Conservation (phyloP, 495 filamentous ascomycete genomes). For the Penicillium tannophilum region DNA sequence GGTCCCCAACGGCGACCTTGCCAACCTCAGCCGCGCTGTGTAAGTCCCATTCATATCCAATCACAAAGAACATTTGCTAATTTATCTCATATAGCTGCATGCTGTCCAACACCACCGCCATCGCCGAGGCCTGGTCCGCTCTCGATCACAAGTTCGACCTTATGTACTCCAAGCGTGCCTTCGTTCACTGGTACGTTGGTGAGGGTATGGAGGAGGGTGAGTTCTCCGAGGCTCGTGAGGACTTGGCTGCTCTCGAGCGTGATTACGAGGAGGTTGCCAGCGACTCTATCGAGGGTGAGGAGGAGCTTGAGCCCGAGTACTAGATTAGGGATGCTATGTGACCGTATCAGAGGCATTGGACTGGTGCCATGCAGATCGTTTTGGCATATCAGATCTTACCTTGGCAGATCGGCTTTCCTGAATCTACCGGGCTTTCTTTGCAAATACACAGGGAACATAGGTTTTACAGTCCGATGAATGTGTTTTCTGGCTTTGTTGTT, state of each 20-base stretch:
- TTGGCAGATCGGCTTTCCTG: constrained; percentile 28
- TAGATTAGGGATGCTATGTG: constrained; percentile 53
- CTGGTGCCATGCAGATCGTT: constrained; percentile 27
- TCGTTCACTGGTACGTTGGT: constrained; percentile 99
- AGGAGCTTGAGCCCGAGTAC: constrained; percentile 92
- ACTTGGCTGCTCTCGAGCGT: constrained; percentile 94
- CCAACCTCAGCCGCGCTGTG: constrained; percentile 97
- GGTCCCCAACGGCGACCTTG: constrained; percentile 95
- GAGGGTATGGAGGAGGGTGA: constrained; percentile 99
- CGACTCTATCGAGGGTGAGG: constrained; percentile 82
- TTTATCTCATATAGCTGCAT: constrained; percentile 70
- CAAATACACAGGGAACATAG: constrained; percentile 48
- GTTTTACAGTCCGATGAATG: constrained; percentile 42
- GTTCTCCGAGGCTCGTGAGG: constrained; percentile 98
- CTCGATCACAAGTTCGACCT: constrained; percentile 99
- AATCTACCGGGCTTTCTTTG: constrained; percentile 35
- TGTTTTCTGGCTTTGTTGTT: constrained; percentile 45
- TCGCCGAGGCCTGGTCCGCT: constrained; percentile 97
- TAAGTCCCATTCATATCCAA: constrained; percentile 51
- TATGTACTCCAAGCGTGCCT: constrained; percentile 99
- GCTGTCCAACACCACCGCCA: constrained; percentile 99
- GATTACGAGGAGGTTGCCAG: constrained; percentile 99
- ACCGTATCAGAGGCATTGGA: constrained; percentile 23
- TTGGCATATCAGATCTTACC: constrained; percentile 31
- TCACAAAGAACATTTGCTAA: constrained; percentile 5